These are phyloP conservation scores for Cryptosporidium meleagridis DNA, from an alignment of 169 alveolate species.

Conservation along the genomic window DNA sequence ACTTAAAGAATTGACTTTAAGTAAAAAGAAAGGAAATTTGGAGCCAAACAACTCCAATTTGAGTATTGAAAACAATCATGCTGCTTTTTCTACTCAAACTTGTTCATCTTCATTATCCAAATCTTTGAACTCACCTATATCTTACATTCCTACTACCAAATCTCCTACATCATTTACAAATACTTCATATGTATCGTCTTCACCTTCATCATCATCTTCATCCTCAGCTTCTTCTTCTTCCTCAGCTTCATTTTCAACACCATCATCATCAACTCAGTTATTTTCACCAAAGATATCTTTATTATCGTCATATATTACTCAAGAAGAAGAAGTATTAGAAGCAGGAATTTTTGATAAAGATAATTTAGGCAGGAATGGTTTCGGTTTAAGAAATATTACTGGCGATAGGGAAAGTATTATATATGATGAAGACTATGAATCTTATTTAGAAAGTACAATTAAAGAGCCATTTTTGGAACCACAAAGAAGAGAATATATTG, in stretches of 20 bases:
- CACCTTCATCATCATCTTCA: neutral
- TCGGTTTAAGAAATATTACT: neutral
- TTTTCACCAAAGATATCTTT: slow-evolving; percentile 2
- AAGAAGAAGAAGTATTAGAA: neutral
- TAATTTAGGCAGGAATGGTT: neutral
- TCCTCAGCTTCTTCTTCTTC: neutral
- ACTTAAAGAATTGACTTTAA: neutral
- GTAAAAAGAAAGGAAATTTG: neutral
- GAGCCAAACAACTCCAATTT: neutral
- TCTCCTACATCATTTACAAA: neutral
- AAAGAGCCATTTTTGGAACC: slow-evolving; percentile 68
- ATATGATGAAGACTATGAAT: slow-evolving; percentile 26
- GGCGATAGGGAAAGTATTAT: slow-evolving; percentile 24
- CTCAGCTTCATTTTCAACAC: neutral
- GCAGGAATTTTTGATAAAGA: neutral
- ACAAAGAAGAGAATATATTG: slow-evolving; percentile 59
- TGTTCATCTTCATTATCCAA: neutral
- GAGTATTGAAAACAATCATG: neutral
- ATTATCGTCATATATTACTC: slow-evolving; percentile 4
- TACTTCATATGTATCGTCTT: neutral
- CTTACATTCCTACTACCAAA: neutral
- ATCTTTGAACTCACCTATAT: neutral
- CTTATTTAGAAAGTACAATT: neutral
- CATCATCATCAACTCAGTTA: neutral
- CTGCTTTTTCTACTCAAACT: neutral